Evolutionary conservation across 305 asterid genomes (phyloP).

Genomic region (Ilex paraguariensis): DNA sequence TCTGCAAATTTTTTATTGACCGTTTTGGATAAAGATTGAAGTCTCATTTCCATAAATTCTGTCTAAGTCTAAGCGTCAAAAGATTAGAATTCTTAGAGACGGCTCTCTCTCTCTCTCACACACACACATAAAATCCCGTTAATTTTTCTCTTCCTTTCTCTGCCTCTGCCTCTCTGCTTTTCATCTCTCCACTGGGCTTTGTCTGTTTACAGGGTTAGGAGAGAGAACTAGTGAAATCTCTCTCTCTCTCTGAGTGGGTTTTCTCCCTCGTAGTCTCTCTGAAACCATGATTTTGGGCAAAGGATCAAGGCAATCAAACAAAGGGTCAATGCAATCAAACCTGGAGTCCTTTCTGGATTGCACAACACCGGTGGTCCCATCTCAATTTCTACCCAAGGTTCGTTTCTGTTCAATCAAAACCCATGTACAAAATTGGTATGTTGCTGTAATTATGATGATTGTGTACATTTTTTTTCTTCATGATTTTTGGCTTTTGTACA

Average conservation of each 20-base stretch:
- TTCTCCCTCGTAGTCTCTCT: background rate
- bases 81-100: background rate
- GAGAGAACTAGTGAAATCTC: constrained; percentile 8
- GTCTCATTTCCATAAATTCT: too few species aligned
- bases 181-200: constrained; percentile 5
- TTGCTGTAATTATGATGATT: too few species aligned
- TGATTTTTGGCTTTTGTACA: constrained; percentile 13
- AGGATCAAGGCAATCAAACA: constrained; percentile 13
- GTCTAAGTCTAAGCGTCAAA: background rate
- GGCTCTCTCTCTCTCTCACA: constrained; percentile 1
- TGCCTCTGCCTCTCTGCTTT: constrained; percentile 6
- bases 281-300: constrained; percentile 3
- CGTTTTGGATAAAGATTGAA: too few species aligned
- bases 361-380: constrained; percentile 16
- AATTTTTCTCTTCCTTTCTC: constrained; percentile 3
- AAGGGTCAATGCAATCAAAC: constrained; percentile 13
- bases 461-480: too few species aligned
- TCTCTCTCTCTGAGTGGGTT: constrained; percentile 8
- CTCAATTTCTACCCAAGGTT: constrained; percentile 16
- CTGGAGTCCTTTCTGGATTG: constrained; percentile 8
- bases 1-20: too few species aligned
- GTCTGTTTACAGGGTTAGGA: constrained; percentile 6
- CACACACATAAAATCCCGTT: constrained; percentile 4
- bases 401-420: background rate
- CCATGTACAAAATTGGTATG: too few species aligned